Percentiles rank a stretch among this genome's conserved stretches.
Conservation (phyloP, 2,329 filamentous ascomycete genomes). For the Ascochyta fabae region DNA sequence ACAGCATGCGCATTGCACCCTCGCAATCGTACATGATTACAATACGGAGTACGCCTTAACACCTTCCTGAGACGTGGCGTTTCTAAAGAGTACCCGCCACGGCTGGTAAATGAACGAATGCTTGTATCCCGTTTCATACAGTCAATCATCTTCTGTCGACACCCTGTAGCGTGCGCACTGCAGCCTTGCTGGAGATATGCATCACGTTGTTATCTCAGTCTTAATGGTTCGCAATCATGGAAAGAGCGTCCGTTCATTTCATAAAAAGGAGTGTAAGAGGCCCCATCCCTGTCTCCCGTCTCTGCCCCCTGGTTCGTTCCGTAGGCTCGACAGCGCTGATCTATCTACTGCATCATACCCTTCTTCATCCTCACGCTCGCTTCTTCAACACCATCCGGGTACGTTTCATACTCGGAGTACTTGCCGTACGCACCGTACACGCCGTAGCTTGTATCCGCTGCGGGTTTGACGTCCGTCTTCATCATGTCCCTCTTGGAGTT, state of each 20-base stretch:
- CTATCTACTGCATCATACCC: not conserved
- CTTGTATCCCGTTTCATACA: too few species aligned
- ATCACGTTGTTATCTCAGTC: too few species aligned
- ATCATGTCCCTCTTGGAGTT: not conserved
- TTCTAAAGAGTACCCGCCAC: too few species aligned
- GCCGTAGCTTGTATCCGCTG: conserved; percentile 10
- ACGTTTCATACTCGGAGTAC: conserved; percentile 5
- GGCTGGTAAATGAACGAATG: too few species aligned
- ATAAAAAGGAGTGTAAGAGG: not conserved
- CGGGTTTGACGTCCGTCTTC: not conserved
- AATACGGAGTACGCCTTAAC: too few species aligned
- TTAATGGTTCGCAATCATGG: too few species aligned
- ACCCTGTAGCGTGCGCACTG: too few species aligned
- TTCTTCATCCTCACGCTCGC: conserved; percentile 11
- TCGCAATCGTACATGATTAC: not conserved
- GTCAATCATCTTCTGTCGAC: too few species aligned
- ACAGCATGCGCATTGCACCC: conserved; percentile 1
- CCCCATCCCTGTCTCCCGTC: not conserved
- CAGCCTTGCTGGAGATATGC: too few species aligned
- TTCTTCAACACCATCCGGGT: conserved; percentile 5
- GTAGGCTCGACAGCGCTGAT: not conserved
- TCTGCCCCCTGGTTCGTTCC: not conserved
- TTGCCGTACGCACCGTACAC: conserved; percentile 10
- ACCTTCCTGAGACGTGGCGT: too few species aligned
- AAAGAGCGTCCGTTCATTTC: too few species aligned